Evolutionary conservation across 345 rosid genomes (phyloP), one percentile per base, ranked within the genome.

Genomic region (Lepidium didymum): DNA sequence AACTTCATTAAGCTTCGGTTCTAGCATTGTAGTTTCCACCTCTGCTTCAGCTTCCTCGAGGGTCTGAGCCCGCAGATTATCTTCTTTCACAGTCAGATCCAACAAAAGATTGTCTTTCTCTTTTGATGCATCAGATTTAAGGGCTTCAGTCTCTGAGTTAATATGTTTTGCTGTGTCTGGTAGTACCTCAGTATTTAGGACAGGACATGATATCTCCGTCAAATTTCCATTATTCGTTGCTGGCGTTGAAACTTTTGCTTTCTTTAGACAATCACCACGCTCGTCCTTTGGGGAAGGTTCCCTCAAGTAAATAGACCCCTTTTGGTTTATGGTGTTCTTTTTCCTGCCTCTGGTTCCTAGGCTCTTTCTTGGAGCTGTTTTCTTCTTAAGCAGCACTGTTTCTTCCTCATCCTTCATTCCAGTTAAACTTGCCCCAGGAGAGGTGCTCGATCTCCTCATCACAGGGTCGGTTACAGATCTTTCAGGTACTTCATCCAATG

Each of bases 231-330:
- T 60, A 40, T 57, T 77, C 40, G 62, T 41, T 31, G 15, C 67
- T 33, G 76, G 58, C 5, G 29, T 45, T 38, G 60, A 76, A 23
- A 31, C 79, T 54, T 75, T 54, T 72, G 41, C 68, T 27, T 38
- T 68, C 65, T 67, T 42, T 50, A 61, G 42, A 75, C 62, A 46
- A 53, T 29, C 71, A 67, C 45, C 62, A 50, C 59, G 47, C 61
- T 81, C 75, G 18, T 70, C 74, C 45, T 73, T 62, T 25, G 71
- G 63, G 60, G 76, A 61, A 77, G 64, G 21, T 59, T 78, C 78
- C 7, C 76, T 85, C 12, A 70, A 66, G 85, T 68, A 85, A 62
- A 89, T 78, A 15, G 94, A 80, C 55, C 93, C 85, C 79, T 86
- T 89, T 65, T 61, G 64, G 62, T 75, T 83, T 35, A 77, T 75